Conservation (phyloP, 352 stramenopile species). For the Thalassiosira exigua region DNA sequence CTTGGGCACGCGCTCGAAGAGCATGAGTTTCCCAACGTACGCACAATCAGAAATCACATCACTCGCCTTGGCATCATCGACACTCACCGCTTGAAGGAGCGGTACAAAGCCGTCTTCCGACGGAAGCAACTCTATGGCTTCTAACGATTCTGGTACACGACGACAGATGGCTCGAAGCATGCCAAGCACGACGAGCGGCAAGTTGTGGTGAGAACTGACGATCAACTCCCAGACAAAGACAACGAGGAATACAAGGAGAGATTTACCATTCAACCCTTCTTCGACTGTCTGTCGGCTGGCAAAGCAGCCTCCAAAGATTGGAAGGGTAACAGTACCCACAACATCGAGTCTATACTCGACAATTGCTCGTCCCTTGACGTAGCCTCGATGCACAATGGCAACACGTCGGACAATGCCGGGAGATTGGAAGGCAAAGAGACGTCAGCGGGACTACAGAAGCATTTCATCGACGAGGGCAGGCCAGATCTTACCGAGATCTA, state of each 20-base stretch:
- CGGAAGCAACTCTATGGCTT: slow-evolving; percentile 7
- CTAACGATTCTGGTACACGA: background rate
- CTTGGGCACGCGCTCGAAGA: too few relatives aligned
- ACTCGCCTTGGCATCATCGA: too few relatives aligned
- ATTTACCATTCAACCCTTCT: background rate
- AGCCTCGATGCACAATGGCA: background rate
- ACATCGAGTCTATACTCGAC: background rate
- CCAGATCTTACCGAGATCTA: background rate
- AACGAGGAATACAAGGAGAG: too few relatives aligned
- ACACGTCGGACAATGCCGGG: slow-evolving; percentile 10
- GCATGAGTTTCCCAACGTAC: too few relatives aligned
- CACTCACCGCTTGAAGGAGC: background rate
- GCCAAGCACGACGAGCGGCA: slow-evolving; percentile 2
- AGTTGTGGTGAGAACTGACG: slow-evolving; percentile 2
- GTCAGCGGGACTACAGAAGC: background rate
- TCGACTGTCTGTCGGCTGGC: slow-evolving; percentile 1
- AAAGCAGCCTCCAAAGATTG: slow-evolving; percentile 2
- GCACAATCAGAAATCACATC: slow-evolving; percentile 6
- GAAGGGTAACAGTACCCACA: slow-evolving; percentile 3
- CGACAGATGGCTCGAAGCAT: slow-evolving; percentile 19
- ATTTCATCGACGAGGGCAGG: background rate
- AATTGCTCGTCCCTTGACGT: background rate
- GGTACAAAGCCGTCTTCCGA: slow-evolving; percentile 5
- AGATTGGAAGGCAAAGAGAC: background rate
- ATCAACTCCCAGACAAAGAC: background rate